These are phyloP conservation scores for Skeletonema marinoi DNA, from an alignment of 108 stramenopile genomes.

Conservation along the genomic window DNA sequence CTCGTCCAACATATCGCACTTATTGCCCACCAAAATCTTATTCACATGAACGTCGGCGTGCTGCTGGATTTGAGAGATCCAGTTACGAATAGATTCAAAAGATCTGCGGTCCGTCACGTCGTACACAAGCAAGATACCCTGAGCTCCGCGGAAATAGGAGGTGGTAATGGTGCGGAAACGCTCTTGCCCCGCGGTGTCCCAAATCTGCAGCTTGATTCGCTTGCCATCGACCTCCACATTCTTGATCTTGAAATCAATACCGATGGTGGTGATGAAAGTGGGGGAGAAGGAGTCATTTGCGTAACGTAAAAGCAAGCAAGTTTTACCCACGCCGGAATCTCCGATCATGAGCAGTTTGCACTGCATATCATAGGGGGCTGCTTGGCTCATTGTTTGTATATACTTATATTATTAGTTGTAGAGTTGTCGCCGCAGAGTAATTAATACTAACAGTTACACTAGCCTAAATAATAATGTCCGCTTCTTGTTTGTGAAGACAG, in stretches of 20 bases:
- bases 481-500: too few species aligned
- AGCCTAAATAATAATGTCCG: too few species aligned
- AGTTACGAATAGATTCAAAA: constrained; percentile 97
- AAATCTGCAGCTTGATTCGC: constrained; percentile 94
- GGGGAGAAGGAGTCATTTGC: constrained; percentile 98
- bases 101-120: constrained; percentile 98
- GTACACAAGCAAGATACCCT: constrained; percentile 98
- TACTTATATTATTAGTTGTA: not conserved
- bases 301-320: constrained; percentile 98
- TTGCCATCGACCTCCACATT: constrained; percentile 93
- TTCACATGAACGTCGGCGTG: constrained; percentile 96
- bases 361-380: constrained; percentile 96
- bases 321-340: constrained; percentile 98
- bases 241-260: constrained; percentile 98
- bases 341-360: constrained; percentile 99
- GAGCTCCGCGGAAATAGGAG: constrained; percentile 95
- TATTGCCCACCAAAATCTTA: constrained; percentile 97
- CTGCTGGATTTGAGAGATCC: constrained; percentile 97
- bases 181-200: constrained; percentile 93
- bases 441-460: too few species aligned
- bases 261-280: constrained; percentile 98
- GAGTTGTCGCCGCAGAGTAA: not conserved
- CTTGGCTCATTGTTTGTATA: constrained; percentile 34
- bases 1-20: constrained; percentile 96
- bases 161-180: constrained; percentile 94